phyloP scores from a whole-genome alignment of 2,329 filamentous ascomycete genomes.

The Neonectria magnoliae region DNA sequence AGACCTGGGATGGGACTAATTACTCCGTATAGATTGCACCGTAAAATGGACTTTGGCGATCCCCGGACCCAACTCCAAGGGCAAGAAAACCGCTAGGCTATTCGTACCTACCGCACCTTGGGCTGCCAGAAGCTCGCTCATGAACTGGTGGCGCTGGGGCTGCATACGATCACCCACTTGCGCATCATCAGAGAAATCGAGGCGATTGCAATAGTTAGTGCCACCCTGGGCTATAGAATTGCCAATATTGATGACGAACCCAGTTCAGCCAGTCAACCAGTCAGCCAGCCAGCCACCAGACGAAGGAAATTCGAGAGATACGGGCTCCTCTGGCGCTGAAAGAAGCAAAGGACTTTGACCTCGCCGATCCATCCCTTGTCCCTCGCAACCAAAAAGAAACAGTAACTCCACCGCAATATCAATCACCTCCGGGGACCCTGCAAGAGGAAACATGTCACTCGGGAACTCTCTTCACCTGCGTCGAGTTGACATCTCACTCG shows the following conservation, averaged over 20 bases:
- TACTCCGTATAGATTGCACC: not conserved
- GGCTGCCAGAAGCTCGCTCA: not conserved
- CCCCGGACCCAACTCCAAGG: not conserved
- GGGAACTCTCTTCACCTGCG: not conserved
- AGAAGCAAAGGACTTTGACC: not conserved
- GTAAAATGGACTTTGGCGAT: not conserved
- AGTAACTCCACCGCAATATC: constrained; percentile 23
- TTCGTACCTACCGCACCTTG: no score
- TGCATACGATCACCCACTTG: not conserved
- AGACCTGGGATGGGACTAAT: no score
- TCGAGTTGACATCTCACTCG: constrained; percentile 10
- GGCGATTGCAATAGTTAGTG: not conserved
- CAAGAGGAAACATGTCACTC: constrained; percentile 2
- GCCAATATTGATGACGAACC: constrained; percentile 13
- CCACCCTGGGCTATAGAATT: not conserved
- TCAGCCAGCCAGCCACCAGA: not conserved
- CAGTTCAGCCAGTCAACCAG: not conserved
- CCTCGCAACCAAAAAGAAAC: not conserved
- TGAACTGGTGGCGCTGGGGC: constrained; percentile 3
- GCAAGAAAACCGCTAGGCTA: not conserved
- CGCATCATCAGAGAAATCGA: not conserved
- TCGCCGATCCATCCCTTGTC: constrained; percentile 3
- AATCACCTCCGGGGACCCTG: constrained; percentile 8
- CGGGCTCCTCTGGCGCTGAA: not conserved
- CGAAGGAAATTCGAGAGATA: not conserved